Conservation (phyloP, 176 grass and related monocot species). For the Aegilops umbellulata region DNA sequence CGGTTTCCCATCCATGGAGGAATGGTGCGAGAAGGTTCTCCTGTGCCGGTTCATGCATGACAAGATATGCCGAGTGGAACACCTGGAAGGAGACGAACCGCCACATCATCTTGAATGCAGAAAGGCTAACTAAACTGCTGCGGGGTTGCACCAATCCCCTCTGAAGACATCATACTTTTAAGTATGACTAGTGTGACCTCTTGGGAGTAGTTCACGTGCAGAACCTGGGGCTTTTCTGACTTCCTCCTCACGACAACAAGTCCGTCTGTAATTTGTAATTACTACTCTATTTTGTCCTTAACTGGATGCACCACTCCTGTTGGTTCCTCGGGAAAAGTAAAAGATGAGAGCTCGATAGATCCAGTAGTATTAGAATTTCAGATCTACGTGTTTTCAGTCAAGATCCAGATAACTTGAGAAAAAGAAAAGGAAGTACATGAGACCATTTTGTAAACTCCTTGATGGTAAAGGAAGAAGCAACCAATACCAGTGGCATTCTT, state of each 20-base stretch:
- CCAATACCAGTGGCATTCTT: not conserved
- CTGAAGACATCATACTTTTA: not conserved
- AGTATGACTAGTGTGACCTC: not conserved
- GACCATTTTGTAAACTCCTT: not conserved
- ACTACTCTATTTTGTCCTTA: not conserved
- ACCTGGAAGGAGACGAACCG: not conserved
- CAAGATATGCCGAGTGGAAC: not conserved
- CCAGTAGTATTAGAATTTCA: not conserved
- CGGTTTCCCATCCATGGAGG: too few relatives aligned
- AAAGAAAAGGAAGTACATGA: not conserved
- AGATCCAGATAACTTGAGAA: not conserved
- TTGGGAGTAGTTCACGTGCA: not conserved
- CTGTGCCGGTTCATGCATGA: not conserved
- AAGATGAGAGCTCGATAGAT: not conserved
- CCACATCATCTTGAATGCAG: not conserved
- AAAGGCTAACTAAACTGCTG: not conserved
- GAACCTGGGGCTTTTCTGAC: not conserved
- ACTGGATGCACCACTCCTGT: not conserved
- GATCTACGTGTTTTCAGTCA: not conserved
- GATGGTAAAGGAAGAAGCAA: conserved; percentile 12
- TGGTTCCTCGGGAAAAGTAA: not conserved
- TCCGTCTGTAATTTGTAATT: not conserved
- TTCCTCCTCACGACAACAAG: not conserved
- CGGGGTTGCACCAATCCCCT: not conserved
- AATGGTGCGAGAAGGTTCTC: too few relatives aligned